Percentiles rank a stretch among this genome's conserved stretches.
phyloP scores from a whole-genome alignment of 2,329 filamentous ascomycete genomes.

The Hymenoscyphus fraxineus region DNA sequence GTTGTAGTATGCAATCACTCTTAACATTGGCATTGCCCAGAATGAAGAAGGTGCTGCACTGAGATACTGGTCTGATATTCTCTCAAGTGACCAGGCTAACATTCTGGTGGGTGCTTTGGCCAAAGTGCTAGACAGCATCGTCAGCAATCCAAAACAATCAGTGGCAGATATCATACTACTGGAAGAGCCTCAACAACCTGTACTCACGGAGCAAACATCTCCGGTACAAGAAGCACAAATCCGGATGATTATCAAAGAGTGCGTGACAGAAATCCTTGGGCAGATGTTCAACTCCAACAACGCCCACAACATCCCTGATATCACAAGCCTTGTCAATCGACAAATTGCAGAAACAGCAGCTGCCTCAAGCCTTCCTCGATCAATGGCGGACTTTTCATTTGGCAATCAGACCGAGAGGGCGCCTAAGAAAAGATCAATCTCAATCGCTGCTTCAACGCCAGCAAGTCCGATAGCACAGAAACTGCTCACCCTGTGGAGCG shows the following conservation, averaged over 20 bases:
- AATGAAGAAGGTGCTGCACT: constrained; percentile 11
- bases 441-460: not conserved
- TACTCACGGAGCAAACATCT: not conserved
- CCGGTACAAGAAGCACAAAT: constrained; percentile 4
- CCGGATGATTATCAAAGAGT: constrained; percentile 9
- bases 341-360: not conserved
- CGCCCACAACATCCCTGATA: not conserved
- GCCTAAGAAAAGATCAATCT: not conserved
- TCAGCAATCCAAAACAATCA: constrained; percentile 13
- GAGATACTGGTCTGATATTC: constrained; percentile 39
- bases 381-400: constrained; percentile 13
- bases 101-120: constrained; percentile 39
- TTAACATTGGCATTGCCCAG: constrained; percentile 24
- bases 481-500: constrained; percentile 19
- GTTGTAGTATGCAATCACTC: constrained; percentile 35
- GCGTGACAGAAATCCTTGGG: constrained; percentile 12
- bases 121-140: constrained; percentile 35
- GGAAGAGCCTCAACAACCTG: not conserved
- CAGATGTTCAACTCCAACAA: constrained; percentile 13
- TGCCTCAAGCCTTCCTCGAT: not conserved
- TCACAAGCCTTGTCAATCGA: not conserved
- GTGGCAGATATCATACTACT: constrained; percentile 2
- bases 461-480: constrained; percentile 11
- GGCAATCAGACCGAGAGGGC: no score
- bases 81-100: constrained; percentile 38